These are phyloP conservation scores for Leccinum broughii DNA, from an alignment of 768 basidiomycete genomes.

Conservation along the genomic window DNA sequence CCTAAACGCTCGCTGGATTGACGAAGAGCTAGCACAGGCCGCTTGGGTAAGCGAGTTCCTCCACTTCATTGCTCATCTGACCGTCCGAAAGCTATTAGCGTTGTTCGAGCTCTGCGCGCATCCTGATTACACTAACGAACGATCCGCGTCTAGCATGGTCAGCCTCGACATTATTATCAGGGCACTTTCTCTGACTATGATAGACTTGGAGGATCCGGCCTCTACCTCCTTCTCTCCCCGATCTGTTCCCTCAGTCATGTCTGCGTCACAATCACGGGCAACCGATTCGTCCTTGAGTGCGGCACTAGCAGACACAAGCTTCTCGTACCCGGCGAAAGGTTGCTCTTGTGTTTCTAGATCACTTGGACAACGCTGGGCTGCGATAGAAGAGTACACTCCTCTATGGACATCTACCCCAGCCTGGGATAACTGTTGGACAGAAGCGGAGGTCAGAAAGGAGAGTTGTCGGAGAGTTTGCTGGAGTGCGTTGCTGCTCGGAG, in stretches of 20 bases:
- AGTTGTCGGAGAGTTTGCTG: slow-evolving; percentile 69
- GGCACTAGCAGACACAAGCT: background rate
- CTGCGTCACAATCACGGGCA: slow-evolving; percentile 15
- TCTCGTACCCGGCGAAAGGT: slow-evolving; percentile 24
- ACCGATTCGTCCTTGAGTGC: background rate
- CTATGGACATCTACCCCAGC: slow-evolving; percentile 65
- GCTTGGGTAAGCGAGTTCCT: slow-evolving; percentile 58
- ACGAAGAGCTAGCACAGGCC: slow-evolving; percentile 72
- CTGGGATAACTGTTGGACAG: slow-evolving; percentile 60
- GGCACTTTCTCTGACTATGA: slow-evolving; percentile 53
- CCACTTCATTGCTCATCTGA: slow-evolving; percentile 11
- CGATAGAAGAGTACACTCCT: slow-evolving; percentile 49
- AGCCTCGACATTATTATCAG: slow-evolving; percentile 71
- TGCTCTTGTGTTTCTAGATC: slow-evolving; percentile 54
- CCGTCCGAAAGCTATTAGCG: slow-evolving; percentile 53
- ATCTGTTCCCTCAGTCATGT: slow-evolving; percentile 47
- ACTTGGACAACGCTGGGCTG: slow-evolving; percentile 51
- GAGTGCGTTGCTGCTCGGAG: slow-evolving; percentile 64
- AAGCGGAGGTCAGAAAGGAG: slow-evolving; percentile 67
- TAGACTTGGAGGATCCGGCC: slow-evolving; percentile 59
- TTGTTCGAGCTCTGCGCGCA: slow-evolving; percentile 74
- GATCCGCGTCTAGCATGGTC: slow-evolving; percentile 56
- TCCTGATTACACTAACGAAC: slow-evolving; percentile 54
- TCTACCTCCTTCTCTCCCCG: slow-evolving; percentile 46
- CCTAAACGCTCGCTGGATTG: slow-evolving; percentile 68